Base-by-base conservation (phyloP, 768 basidiomycete genomes). In the Rhizopogon sp. region DNA sequence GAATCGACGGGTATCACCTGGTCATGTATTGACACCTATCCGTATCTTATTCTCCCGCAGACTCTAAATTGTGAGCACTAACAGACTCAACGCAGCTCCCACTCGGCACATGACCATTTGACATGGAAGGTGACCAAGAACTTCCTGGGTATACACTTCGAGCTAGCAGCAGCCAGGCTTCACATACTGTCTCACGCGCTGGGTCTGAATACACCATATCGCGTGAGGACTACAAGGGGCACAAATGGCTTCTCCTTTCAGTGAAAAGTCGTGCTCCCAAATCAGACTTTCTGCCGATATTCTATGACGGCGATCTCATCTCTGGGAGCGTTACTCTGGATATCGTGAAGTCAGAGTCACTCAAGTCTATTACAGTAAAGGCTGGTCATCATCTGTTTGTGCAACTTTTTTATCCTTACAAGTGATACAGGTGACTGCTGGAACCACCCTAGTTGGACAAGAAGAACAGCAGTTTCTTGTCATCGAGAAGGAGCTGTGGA, bases 401-500 rank as follows among this genome's bases (percentile, higher is more conserved):
- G 16, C 22, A n/a, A 29, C 37, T 33, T 43, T 17, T 42, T 31
- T 13, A 46, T 35, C 7, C 55, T 45, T n/a, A 52, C 14, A 10
- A 10, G 28, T 11, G 11, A 13, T 28, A 3, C 55, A 81, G 82
- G 64, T 81, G 8, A 66, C 69, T 33, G 81, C 69, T 28, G 75
- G 77, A 5, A 77, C 77, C 16, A 82, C 80, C 4, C 66, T 77
- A 2, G 79, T 83, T 5, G 80, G 80, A 13, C 82, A 84, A 58
- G 80, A 84, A 50, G 79, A 82, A 54, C 62, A 71, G 1, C 47
- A 64, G 6, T 84, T 83, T 61, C 67, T 83, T 10, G 66, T 77
- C n/a, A 53, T 75, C n/a, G 69, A 74, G 17, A 65, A 76, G 31
- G 65, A 64, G 25, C 60, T 85, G 2, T 82, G 80, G 77, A 69